Percentiles rank a stretch among this genome's conserved stretches.
Conservation (phyloP, 257 asterid genomes). For the Fraxinus quadrangulata region DNA sequence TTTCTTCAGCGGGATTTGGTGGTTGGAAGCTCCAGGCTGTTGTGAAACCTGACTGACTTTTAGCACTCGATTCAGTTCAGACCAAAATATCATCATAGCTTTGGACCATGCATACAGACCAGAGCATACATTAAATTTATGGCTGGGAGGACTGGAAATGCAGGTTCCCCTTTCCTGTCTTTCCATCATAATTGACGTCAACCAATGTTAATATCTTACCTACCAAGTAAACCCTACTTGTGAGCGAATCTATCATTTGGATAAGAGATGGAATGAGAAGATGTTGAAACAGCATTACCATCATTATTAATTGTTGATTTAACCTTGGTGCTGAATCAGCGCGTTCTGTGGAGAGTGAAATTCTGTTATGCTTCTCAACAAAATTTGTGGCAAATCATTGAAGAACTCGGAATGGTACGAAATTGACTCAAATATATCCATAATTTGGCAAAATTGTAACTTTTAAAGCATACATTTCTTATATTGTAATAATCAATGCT, state of each 20-base stretch:
- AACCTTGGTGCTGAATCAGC: no score
- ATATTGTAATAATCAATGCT: neutral
- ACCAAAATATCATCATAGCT: conserved; percentile 7
- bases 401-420: neutral
- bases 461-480: neutral
- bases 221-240: neutral
- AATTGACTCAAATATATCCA: neutral
- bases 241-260: conserved; percentile 3
- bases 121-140: neutral
- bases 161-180: neutral
- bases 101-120: conserved; percentile 3
- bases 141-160: neutral
- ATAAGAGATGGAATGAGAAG: no score
- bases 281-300: no score
- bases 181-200: neutral
- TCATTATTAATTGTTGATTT: no score
- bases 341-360: no score
- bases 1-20: conserved; percentile 83
- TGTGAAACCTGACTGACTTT: conserved; percentile 59
- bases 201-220: conserved; percentile 1
- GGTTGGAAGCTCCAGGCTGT: conserved; percentile 89
- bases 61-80: conserved; percentile 21
- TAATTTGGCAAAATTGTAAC: conserved; percentile 10
- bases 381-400: neutral
- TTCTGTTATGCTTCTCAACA: no score